Evolutionary conservation across 2,329 filamentous ascomycete species (phyloP), one percentile per base, ranked within the genome.

Genomic region (Paracoccidioides brasiliensis): DNA sequence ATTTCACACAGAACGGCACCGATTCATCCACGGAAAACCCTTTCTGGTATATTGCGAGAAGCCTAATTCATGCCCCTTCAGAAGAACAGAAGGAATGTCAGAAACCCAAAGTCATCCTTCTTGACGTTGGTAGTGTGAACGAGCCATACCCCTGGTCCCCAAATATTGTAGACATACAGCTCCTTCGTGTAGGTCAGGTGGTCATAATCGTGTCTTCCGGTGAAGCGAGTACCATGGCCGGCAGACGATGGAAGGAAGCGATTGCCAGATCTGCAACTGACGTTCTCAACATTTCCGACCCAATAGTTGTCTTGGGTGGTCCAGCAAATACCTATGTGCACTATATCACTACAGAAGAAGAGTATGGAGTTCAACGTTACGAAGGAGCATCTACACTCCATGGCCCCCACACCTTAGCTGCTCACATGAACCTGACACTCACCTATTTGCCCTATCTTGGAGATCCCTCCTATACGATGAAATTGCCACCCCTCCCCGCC

Each of bases 301-400:
- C 87, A 0, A 66, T 88, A n/a, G 88, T 94, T 3, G 86, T 95
- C 1, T 76, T 96, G 0, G 89, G 90, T 32, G 90, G 88, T 0
- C 90, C 91, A 0, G 89, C 89, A 52, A 97, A 97, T 68, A 90
- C 82, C 57, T 97, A 97, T 69, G 84, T 88, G 3, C 87, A 91
- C 70, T 91, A 91, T 69, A 82, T 89, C 57, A 71, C 84, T 1
- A 91, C 89, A 0, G 79, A 83, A 33, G 87, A 94, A 68, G 87
- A 95, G 69, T 94, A 93, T 68, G 72, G 74, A 10, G 76, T 93
- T 48, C 91, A 96, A 72, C 84, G 91, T 8, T 96, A 96, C 71
- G 91, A 97, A 72, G 91, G 90, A n/a, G 91, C 88, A 0, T 91
- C 86, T 5, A 97, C 91, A 0, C 80, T 97, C 2, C 93, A 87